Evolutionary conservation across 2,329 filamentous ascomycete genomes (phyloP), one percentile per base, ranked within the genome.

Genomic region (Talaromyces albobiverticillius): DNA sequence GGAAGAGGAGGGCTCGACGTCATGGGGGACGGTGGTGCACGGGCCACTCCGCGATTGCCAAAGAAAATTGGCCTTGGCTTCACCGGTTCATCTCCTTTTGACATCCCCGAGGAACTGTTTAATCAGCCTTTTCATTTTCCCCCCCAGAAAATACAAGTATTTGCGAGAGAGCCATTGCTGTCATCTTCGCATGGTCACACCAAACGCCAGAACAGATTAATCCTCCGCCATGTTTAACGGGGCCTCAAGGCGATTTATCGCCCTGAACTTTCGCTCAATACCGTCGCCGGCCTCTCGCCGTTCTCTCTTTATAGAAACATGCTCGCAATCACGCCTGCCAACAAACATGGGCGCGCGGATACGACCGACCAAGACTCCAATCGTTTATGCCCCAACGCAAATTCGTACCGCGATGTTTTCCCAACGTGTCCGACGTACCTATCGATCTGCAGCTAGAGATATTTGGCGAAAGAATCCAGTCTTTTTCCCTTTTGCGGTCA

Each of bases 401-500:
- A 45, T 38, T 32, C 29, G 54, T 20, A 42, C 43, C n/a, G 31
- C 68, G 45, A 60, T 60, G 50, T 67, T 62, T 40, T 34, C 57
- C 14, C 66, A 71, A 45, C 67, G 66, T 50, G 58, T 71, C 31
- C 61, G 62, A 22, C 62, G 65, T 55, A 64, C 62, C 51, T 69
- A 69, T 58, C 67, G 65, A 13, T 63, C 70, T 59, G 70, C 71
- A 14, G 68, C 62, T 5, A 68, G 67, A 54, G 70, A 66, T 20
- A 71, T 74, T 51, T 73, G 71, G 69, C 70, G 69, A 61, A 72
- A 72, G 59, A 69, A 75, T 57, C 74, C 75, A 4, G 61, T 77
- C 51, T 59, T 73, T 45, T 68, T 76, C 31, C 70, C 72, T 1
- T 58, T 73, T 13, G 70, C 71, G n/a, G 64, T 78, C 18, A 51